Evolutionary conservation across 2,329 filamentous ascomycete genomes (phyloP), one percentile per base, ranked within the genome.

Genomic region (Penicillium brevicompactum): DNA sequence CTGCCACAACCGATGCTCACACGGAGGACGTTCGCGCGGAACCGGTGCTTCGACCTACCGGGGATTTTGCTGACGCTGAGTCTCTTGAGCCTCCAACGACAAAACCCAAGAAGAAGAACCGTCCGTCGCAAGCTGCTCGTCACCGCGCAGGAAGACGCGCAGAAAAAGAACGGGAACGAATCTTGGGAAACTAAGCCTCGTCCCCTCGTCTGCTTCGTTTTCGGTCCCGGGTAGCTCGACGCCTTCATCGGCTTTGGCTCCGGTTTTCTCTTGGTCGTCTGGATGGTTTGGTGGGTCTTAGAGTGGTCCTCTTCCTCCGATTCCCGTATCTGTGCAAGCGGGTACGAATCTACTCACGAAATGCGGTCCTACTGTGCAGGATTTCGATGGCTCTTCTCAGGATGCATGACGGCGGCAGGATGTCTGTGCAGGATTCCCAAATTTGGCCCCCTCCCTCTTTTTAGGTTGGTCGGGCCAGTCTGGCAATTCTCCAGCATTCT

Each of bases 171-270:
- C n/a, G 40, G 30, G 43, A 32, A 13, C 16, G 11, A 0, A 40
- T 13, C 46, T 31, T 5, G 22, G 21, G 11, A 38, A 27, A 32
- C 44, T 14, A 16, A 41, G 38, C 51, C 40, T 50, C 41, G 31
- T 32, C 24, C 40, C 21, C 49, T 44, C n/a, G 22, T 16, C 11
- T 53, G 31, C 51, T 49, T 49, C 37, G 31, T 53, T 32, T 49
- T 32, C n/a, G 45, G 22, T 21, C 45, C 30, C 8, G 21, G 31
- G 31, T 34, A 24, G 13, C 46, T 31, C 51, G 46, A 44, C 46
- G 40, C 31, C 40, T 30, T 30, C 22, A 21, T 31, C 46, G 46
- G 51, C 46, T 50, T 38, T 32, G 38, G 46, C 51, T 53, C 51
- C 38, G 21, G 51, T 30, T 7, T 37, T 50, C 22, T 16, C 21